Evolutionary conservation across 345 rosid genomes (phyloP).

Genomic region (Ricinus communis): DNA sequence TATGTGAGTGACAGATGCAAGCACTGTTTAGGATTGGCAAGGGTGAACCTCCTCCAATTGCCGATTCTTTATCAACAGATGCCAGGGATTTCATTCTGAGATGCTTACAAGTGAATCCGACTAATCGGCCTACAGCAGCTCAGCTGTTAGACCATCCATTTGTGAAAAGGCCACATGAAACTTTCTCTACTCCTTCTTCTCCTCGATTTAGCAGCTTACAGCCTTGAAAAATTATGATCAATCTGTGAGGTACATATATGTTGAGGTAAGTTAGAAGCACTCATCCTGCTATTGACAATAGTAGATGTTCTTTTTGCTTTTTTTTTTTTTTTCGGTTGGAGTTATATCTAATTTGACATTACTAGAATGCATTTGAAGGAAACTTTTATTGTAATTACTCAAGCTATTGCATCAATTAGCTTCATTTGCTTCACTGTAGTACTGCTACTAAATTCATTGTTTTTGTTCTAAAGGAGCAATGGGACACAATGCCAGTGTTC

Average conservation of each 20-base stretch:
- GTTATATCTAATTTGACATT: too few relatives aligned
- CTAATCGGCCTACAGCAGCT: constrained; percentile 28
- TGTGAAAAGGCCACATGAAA: constrained; percentile 11
- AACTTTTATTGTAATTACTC: too few relatives aligned
- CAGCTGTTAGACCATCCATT: constrained; percentile 28
- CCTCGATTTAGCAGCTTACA: not conserved
- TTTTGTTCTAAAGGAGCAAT: not conserved
- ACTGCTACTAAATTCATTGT: not conserved
- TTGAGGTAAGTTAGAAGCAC: not conserved
- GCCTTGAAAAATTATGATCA: not conserved
- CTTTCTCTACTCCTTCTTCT: not conserved
- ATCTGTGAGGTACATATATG: not conserved
- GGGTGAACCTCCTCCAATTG: constrained; percentile 30
- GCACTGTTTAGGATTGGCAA: constrained; percentile 33
- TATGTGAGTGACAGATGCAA: constrained; percentile 23
- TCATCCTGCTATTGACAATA: not conserved
- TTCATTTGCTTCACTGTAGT: not conserved
- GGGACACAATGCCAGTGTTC: not conserved
- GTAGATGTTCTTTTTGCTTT: not conserved
- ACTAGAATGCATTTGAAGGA: too few relatives aligned
- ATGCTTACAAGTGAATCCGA: constrained; percentile 32
- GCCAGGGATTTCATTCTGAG: constrained; percentile 29
- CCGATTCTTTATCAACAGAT: constrained; percentile 16
- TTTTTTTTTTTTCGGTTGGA: too few relatives aligned
- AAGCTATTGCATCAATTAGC: not conserved